Percentiles rank a stretch among this genome's conserved stretches.
phyloP scores from a whole-genome alignment of 352 stramenopile species.

The Aphanomyces invadans region DNA sequence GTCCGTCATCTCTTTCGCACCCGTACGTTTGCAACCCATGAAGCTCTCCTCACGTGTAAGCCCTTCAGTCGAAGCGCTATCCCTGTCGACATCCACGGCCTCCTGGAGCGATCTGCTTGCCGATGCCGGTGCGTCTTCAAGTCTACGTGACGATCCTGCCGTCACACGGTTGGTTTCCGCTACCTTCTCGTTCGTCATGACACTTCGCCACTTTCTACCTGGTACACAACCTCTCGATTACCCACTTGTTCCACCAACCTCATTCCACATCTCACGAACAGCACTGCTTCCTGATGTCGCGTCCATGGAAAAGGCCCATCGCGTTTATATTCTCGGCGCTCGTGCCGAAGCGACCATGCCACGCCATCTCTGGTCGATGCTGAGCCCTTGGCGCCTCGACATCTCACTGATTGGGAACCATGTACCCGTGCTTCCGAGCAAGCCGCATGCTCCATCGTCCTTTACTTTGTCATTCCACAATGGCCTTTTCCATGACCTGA shows the following conservation, averaged over 20 bases:
- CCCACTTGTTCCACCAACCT: conserved; percentile 3
- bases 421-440: conserved; percentile 35
- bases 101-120: conserved; percentile 6
- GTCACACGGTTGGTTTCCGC: conserved; percentile 49
- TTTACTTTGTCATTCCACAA: conserved; percentile 24
- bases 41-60: background rate
- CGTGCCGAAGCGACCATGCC: conserved; percentile 71
- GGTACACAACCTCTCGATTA: conserved; percentile 2
- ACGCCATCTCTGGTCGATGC: conserved; percentile 48
- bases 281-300: background rate
- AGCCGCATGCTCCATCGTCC: conserved; percentile 9
- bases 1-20: background rate
- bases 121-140: conserved; percentile 27
- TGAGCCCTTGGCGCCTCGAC: conserved; percentile 34
- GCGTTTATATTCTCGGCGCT: conserved; percentile 54
- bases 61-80: conserved; percentile 1
- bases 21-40: background rate
- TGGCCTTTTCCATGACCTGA: conserved; percentile 13
- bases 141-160: conserved; percentile 24
- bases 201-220: conserved; percentile 34
- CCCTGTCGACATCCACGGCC: background rate
- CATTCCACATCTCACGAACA: background rate
- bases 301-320: background rate
- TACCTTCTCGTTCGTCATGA: conserved; percentile 64
- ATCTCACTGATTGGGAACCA: conserved; percentile 65